These are phyloP conservation scores for Suhomyces terraborum DNA, from an alignment of 1,139 yeast species.

Conservation along the genomic window DNA sequence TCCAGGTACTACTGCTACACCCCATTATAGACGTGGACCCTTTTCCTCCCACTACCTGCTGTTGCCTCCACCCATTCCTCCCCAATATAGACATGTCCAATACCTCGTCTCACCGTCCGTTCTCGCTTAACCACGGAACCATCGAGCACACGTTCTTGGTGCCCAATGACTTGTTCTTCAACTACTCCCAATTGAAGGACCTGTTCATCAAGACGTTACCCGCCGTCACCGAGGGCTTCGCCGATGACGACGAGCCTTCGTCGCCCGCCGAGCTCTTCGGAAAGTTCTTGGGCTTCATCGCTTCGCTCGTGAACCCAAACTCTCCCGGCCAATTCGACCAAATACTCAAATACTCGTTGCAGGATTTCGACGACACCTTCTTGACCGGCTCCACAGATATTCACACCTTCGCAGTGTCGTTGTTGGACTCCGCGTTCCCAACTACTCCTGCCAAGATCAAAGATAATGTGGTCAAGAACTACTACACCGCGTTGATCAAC, in stretches of 20 bases:
- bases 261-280: constrained; percentile 86
- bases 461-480: constrained; percentile 66
- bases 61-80: neutral
- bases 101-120: constrained; percentile 53
- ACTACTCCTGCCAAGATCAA: constrained; percentile 73
- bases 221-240: constrained; percentile 77
- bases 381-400: constrained; percentile 64
- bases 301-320: constrained; percentile 55
- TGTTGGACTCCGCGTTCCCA: constrained; percentile 55
- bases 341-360: constrained; percentile 66
- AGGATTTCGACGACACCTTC: constrained; percentile 83
- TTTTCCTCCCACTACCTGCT: neutral
- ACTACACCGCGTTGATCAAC: constrained; percentile 65
- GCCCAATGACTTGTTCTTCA: constrained; percentile 77
- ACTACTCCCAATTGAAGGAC: constrained; percentile 84
- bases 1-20: neutral
- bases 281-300: constrained; percentile 79
- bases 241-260: constrained; percentile 86
- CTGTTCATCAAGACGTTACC: constrained; percentile 82
- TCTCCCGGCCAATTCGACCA: constrained; percentile 55
- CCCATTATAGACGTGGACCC: neutral
- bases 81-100: constrained; percentile 21
- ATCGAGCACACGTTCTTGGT: constrained; percentile 87
- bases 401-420: constrained; percentile 80
- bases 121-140: constrained; percentile 80